Evolutionary conservation across 257 asterid genomes (phyloP), one percentile per base, ranked within the genome.

Genomic region (Knoxia roxburghii): DNA sequence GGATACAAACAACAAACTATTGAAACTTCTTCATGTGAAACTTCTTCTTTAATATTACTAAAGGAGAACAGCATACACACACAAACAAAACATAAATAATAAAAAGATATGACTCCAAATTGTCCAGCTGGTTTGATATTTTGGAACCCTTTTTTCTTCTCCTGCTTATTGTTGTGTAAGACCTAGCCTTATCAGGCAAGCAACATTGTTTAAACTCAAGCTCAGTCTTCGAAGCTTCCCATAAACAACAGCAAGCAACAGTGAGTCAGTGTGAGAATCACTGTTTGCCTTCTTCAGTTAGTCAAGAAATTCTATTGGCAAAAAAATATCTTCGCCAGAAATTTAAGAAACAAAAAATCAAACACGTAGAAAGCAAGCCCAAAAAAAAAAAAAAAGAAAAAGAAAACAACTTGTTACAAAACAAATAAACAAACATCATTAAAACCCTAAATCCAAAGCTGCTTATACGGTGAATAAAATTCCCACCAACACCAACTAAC

Each of bases 401-500:
- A n/a, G n/a, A n/a, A n/a, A n/a, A n/a, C n/a, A n/a, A n/a, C n/a
- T n/a, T n/a, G n/a, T n/a, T n/a, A n/a, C n/a, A n/a, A n/a, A n/a
- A n/a, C n/a, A n/a, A 10, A 10, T 10, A 58, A 37, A 64, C 70
- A 76, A 18, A 53, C 4, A 3, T 30, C 11, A 61, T 67, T 11
- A 49, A 72, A 80, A 82, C 88, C 88, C 88, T 78, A 80, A 73
- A 64, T 57, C 65, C 40, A 55, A 46, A 57, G 37, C 58, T 3
- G 64, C 37, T 43, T 10, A 12, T 35, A 9, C 0, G 12, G 13
- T 24, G 46, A 52, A 48, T 18, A 45, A 51, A 46, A 2, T 1
- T 13, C 68, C n/a, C n/a, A n/a, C n/a, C n/a, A n/a, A n/a, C n/a
- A n/a, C n/a, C n/a, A n/a, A n/a, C n/a, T n/a, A n/a, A n/a, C n/a